Evolutionary conservation across 768 basidiomycete species (phyloP).

Genomic region (Candolleomyces aberdarensis): DNA sequence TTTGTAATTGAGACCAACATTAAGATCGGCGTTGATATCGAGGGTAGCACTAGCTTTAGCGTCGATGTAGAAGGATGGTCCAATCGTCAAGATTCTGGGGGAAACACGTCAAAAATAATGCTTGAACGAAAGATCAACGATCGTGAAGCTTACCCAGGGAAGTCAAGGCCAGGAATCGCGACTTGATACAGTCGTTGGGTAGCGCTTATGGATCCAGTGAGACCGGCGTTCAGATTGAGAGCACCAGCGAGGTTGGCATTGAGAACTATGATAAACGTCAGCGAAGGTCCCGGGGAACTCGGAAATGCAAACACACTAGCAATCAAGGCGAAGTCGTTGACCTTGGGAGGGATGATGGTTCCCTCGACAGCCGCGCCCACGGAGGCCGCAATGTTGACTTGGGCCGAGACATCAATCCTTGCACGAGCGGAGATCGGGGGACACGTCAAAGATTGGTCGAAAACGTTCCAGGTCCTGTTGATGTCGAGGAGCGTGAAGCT

Average conservation of each 20-base stretch:
- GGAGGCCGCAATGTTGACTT: slow-evolving; percentile 30
- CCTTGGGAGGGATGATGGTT: slow-evolving; percentile 41
- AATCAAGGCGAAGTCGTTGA: slow-evolving; percentile 12
- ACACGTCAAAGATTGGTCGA: slow-evolving; percentile 27
- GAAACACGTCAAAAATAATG: too few relatives aligned
- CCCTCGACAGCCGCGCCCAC: slow-evolving; percentile 41
- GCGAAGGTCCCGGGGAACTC: not conserved
- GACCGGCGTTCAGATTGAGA: too few relatives aligned
- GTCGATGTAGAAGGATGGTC: slow-evolving; percentile 44
- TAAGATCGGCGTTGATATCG: slow-evolving; percentile 36
- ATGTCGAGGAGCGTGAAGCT: slow-evolving; percentile 28
- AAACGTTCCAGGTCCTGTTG: slow-evolving; percentile 27
- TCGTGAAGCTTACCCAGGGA: not conserved
- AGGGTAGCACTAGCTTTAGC: slow-evolving; percentile 32
- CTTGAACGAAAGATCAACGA: too few relatives aligned
- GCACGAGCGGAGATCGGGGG: slow-evolving; percentile 21
- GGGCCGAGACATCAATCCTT: slow-evolving; percentile 26
- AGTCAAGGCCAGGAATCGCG: too few relatives aligned
- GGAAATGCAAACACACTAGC: not conserved
- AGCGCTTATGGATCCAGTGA: too few relatives aligned
- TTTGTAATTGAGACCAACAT: slow-evolving; percentile 40
- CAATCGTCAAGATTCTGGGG: slow-evolving; percentile 41
- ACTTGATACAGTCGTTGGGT: too few relatives aligned
- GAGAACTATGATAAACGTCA: too few relatives aligned
- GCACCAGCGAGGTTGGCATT: too few relatives aligned